These are phyloP conservation scores for Termitomyces sp. DNA, from an alignment of 1,284 basidiomycete species.

Conservation along the genomic window DNA sequence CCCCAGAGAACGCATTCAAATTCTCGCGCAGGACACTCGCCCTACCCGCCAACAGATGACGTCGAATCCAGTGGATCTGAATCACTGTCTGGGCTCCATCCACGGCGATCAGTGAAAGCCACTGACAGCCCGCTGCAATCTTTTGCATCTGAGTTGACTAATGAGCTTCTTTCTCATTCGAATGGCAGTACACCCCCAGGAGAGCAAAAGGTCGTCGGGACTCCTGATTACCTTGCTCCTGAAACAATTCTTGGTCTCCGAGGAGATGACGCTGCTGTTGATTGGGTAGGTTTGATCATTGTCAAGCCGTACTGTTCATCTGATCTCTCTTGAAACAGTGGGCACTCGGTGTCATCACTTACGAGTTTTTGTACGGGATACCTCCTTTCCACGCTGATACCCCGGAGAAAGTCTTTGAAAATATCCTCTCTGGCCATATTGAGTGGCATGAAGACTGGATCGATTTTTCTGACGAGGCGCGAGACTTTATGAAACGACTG, in stretches of 20 bases:
- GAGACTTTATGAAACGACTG: slow-evolving; percentile 87
- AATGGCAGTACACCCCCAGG: slow-evolving; percentile 65
- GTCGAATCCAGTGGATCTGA: slow-evolving; percentile 86
- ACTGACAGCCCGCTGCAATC: slow-evolving; percentile 76
- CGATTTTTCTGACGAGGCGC: slow-evolving; percentile 83
- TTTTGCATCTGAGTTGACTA: slow-evolving; percentile 77
- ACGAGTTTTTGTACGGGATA: slow-evolving; percentile 96
- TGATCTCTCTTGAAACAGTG: slow-evolving; percentile 49
- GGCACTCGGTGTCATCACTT: slow-evolving; percentile 97
- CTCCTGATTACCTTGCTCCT: slow-evolving; percentile 94
- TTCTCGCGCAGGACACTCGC: slow-evolving; percentile 56
- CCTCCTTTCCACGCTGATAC: slow-evolving; percentile 98
- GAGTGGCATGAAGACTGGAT: slow-evolving; percentile 95
- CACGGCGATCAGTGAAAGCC: slow-evolving; percentile 44
- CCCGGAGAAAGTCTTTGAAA: slow-evolving; percentile 97
- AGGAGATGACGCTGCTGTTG: slow-evolving; percentile 92
- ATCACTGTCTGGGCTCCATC: slow-evolving; percentile 56
- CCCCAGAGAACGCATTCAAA: slow-evolving; percentile 55
- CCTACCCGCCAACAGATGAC: slow-evolving; percentile 73
- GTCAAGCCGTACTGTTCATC: slow-evolving; percentile 2
- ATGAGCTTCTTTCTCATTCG: slow-evolving; percentile 68
- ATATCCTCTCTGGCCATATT: slow-evolving; percentile 93
- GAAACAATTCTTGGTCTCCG: slow-evolving; percentile 95
- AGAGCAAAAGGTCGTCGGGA: slow-evolving; percentile 94
- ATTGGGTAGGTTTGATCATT: slow-evolving; percentile 68